These are phyloP conservation scores for Protomyces pachydermus DNA, from an alignment of 1,139 yeast genomes.

Conservation along the genomic window DNA sequence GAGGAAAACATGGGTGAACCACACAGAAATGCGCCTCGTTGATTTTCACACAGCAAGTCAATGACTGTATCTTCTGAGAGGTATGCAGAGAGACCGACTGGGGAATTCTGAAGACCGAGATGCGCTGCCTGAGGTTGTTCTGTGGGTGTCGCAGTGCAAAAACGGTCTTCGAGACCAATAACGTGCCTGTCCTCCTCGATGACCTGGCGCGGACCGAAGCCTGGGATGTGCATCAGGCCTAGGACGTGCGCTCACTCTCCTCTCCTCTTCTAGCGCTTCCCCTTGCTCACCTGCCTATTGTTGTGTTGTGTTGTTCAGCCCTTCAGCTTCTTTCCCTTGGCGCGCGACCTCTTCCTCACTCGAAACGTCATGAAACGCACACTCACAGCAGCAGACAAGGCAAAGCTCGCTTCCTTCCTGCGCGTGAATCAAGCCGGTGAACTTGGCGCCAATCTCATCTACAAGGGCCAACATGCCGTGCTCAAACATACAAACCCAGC, in stretches of 20 bases:
- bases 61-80: slow-evolving; percentile 32
- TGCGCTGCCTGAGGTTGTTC: background rate
- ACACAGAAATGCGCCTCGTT: slow-evolving; percentile 60
- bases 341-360: background rate
- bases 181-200: background rate
- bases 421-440: slow-evolving; percentile 99
- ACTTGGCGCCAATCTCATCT: slow-evolving; percentile 91
- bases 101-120: background rate
- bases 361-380: slow-evolving; percentile 5
- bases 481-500: slow-evolving; percentile 55
- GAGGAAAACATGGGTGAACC: slow-evolving; percentile 61
- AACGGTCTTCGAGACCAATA: background rate
- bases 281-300: background rate
- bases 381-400: slow-evolving; percentile 14
- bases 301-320: background rate
- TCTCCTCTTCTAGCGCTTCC: background rate
- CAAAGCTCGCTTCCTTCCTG: slow-evolving; percentile 39
- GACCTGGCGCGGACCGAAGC: background rate
- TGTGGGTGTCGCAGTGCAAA: background rate
- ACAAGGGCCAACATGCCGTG: slow-evolving; percentile 82
- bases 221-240: background rate
- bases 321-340: background rate
- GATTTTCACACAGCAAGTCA: slow-evolving; percentile 54
- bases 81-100: background rate
- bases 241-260: background rate